Evolutionary conservation across 129 eudicot genomes (phyloP).

Genomic region (Tagetes erecta): DNA sequence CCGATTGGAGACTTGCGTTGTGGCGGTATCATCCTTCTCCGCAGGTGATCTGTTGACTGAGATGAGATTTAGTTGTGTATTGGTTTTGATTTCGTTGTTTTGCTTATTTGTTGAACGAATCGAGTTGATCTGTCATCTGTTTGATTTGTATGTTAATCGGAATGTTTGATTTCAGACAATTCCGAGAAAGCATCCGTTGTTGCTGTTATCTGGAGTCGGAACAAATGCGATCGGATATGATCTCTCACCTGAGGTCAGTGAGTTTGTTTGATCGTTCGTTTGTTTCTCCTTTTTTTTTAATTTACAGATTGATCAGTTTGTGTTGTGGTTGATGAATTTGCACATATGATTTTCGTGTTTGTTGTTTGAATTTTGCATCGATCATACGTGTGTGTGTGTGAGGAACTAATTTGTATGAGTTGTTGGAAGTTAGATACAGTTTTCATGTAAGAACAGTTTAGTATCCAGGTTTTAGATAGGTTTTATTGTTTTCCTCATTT

Average conservation of each 20-base stretch:
- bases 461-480: background rate
- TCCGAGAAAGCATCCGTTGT: constrained; percentile 77
- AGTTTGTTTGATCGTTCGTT: background rate
- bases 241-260: constrained; percentile 79
- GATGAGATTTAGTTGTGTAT: background rate
- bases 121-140: background rate
- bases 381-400: background rate
- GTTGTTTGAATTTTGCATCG: background rate
- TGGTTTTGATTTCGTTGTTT: background rate
- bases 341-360: background rate
- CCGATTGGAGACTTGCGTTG: constrained; percentile 85
- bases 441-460: background rate
- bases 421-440: background rate
- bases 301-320: background rate
- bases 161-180: constrained; percentile 55
- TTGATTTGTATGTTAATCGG: constrained; percentile 11
- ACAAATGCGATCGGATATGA: constrained; percentile 97
- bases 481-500: too few species aligned
- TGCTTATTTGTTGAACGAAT: background rate
- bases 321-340: constrained; percentile 8
- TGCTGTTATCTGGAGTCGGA: constrained; percentile 92
- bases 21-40: constrained; percentile 88
- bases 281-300: background rate
- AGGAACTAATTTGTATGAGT: background rate
- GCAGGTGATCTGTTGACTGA: constrained; percentile 37